These are phyloP conservation scores for Geotrichum klebahnii DNA, from an alignment of 1,139 yeast species.

Conservation along the genomic window DNA sequence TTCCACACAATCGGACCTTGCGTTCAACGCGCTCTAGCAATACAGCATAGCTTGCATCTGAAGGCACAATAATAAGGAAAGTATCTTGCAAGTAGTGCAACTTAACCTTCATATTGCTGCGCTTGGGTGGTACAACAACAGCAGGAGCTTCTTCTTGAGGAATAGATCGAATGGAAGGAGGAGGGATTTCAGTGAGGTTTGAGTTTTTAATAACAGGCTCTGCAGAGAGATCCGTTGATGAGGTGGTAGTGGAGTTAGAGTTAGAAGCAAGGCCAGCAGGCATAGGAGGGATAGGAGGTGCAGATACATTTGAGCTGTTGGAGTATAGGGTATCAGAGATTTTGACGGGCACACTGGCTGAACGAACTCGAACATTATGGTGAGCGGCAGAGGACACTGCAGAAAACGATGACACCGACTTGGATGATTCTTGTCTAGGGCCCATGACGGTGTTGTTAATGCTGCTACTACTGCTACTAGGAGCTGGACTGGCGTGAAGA, in stretches of 20 bases:
- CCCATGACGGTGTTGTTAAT: constrained; percentile 5
- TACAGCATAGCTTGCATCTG: constrained; percentile 46
- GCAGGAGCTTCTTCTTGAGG: not conserved
- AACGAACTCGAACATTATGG: constrained; percentile 11
- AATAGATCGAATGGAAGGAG: not conserved
- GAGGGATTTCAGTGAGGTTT: constrained; percentile 14
- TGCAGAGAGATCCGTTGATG: not conserved
- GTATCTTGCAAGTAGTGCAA: constrained; percentile 48
- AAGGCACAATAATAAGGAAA: constrained; percentile 47
- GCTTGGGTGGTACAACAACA: not conserved
- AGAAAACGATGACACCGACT: constrained; percentile 5
- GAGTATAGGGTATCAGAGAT: not conserved
- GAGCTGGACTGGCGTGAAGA: not conserved
- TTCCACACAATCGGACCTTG: constrained; percentile 45
- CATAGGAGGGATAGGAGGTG: constrained; percentile 13
- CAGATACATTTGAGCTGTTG: not conserved
- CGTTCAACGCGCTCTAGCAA: constrained; percentile 45
- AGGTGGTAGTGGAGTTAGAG: not conserved
- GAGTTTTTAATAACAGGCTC: constrained; percentile 4
- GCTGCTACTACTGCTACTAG: constrained; percentile 11
- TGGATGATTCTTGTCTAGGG: constrained; percentile 6
- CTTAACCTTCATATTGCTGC: constrained; percentile 44
- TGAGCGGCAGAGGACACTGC: not conserved
- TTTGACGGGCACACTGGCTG: constrained; percentile 17
- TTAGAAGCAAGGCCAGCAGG: constrained; percentile 1